Conservation (phyloP, 495 filamentous ascomycete genomes). For the Coniosporium apollinis region DNA sequence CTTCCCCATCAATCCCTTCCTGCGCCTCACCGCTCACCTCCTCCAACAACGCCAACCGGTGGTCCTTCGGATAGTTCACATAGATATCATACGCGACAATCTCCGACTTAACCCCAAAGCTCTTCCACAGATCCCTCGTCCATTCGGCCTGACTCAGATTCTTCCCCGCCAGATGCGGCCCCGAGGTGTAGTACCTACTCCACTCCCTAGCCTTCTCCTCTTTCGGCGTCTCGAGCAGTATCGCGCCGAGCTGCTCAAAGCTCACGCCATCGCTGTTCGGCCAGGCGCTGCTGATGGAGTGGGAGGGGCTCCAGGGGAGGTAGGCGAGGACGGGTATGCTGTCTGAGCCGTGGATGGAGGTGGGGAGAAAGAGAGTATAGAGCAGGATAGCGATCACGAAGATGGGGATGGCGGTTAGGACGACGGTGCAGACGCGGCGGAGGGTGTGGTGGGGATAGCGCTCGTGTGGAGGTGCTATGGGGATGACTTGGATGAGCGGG, state of each 20-base stretch:
- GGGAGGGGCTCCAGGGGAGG: slow-evolving; percentile 3
- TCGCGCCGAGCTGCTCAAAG: slow-evolving; percentile 49
- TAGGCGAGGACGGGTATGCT: slow-evolving; percentile 27
- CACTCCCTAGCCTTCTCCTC: slow-evolving; percentile 55
- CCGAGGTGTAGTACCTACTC: slow-evolving; percentile 81
- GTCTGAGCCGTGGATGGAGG: slow-evolving; percentile 21
- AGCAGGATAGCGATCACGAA: slow-evolving; percentile 43
- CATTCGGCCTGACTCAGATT: slow-evolving; percentile 75
- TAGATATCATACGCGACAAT: slow-evolving; percentile 80
- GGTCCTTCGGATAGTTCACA: slow-evolving; percentile 72
- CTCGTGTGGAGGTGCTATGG: slow-evolving; percentile 32
- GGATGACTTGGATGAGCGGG: slow-evolving; percentile 43
- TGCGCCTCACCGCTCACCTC: slow-evolving; percentile 21
- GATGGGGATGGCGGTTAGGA: slow-evolving; percentile 38
- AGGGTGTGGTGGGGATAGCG: slow-evolving; percentile 53
- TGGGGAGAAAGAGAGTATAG: slow-evolving; percentile 33
- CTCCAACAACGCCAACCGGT: slow-evolving; percentile 61
- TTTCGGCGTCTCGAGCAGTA: slow-evolving; percentile 56
- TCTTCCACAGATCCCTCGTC: slow-evolving; percentile 72
- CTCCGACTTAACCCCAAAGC: slow-evolving; percentile 57
- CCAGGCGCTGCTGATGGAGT: slow-evolving; percentile 23
- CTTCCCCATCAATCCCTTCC: slow-evolving; percentile 4
- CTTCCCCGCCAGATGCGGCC: slow-evolving; percentile 76
- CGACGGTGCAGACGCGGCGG: slow-evolving; percentile 56
- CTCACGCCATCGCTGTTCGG: slow-evolving; percentile 23